A percentile compares a stretch with the other conserved stretches of the same genome.
Conservation (phyloP, 2,329 filamentous ascomycete genomes). For the Trichoderma arundinaceum region DNA sequence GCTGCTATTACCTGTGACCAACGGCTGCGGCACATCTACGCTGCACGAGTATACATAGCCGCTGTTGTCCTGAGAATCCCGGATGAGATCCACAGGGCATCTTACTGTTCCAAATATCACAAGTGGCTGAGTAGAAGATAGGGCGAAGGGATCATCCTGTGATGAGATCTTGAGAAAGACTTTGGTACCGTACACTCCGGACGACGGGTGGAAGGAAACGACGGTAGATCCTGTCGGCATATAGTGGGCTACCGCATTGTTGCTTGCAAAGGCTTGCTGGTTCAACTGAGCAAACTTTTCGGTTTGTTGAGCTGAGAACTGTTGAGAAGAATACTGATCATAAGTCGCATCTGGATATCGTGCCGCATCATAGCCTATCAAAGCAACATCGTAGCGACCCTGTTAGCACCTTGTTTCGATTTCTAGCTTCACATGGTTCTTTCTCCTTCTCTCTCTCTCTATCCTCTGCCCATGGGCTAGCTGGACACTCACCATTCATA, state of each 20-base stretch:
- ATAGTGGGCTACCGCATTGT: slow-evolving; percentile 70
- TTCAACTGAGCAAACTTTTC: slow-evolving; percentile 61
- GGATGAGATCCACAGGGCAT: slow-evolving; percentile 64
- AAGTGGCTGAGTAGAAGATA: slow-evolving; percentile 63
- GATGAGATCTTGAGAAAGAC: slow-evolving; percentile 76
- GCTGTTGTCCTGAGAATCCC: slow-evolving; percentile 60
- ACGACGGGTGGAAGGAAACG: slow-evolving; percentile 70
- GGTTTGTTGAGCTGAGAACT: slow-evolving; percentile 53
- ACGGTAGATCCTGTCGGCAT: slow-evolving; percentile 64
- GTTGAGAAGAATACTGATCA: slow-evolving; percentile 57
- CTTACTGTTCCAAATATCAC: slow-evolving; percentile 81
- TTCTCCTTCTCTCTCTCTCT: neutral
- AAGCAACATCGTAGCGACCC: neutral
- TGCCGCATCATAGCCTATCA: slow-evolving; percentile 63
- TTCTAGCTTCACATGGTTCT: neutral
- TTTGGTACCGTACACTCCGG: slow-evolving; percentile 72
- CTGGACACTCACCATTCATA: slow-evolving; percentile 74
- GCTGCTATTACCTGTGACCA: slow-evolving; percentile 58
- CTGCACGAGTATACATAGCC: slow-evolving; percentile 74
- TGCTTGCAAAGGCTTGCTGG: slow-evolving; percentile 63
- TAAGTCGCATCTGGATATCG: slow-evolving; percentile 64
- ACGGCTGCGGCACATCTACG: slow-evolving; percentile 69
- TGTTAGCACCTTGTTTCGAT: slow-evolving; percentile 19
- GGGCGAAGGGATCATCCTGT: slow-evolving; percentile 70
- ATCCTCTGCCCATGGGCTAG: neutral